phyloP scores from a whole-genome alignment of 2,329 filamentous ascomycete species.

The Pseudogymnoascus sp. region DNA sequence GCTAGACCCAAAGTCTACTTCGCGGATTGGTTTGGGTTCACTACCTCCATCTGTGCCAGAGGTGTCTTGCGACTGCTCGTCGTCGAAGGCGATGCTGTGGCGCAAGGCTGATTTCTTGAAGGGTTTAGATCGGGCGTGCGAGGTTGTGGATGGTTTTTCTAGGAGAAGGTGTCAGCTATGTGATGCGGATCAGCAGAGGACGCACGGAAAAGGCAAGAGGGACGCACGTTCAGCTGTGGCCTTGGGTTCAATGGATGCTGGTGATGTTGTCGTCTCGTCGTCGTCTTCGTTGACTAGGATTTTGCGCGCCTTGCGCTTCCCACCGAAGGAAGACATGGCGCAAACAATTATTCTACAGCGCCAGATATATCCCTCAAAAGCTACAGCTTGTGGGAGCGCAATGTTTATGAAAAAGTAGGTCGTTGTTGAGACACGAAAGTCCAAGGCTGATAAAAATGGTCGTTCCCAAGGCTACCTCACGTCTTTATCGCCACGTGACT shows the following conservation, averaged over 20 bases:
- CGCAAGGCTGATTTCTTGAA: slow-evolving; percentile 52
- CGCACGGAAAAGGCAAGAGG: slow-evolving; percentile 15
- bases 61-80: slow-evolving; percentile 17
- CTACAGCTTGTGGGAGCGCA: neutral
- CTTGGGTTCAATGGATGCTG: slow-evolving; percentile 12
- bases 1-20: slow-evolving; percentile 9
- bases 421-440: neutral
- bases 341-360: neutral
- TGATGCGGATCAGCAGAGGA: slow-evolving; percentile 24
- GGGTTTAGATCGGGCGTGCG: slow-evolving; percentile 43
- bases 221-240: slow-evolving; percentile 22
- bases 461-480: slow-evolving; percentile 6
- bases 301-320: slow-evolving; percentile 65
- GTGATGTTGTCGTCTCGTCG: slow-evolving; percentile 32
- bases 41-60: slow-evolving; percentile 4
- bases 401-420: neutral
- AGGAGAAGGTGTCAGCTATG: slow-evolving; percentile 24
- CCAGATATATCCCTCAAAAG: neutral
- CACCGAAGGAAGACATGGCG: slow-evolving; percentile 36
- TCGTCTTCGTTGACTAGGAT: slow-evolving; percentile 65
- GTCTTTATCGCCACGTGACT: slow-evolving; percentile 25
- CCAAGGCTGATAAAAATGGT: neutral
- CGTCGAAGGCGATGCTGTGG: slow-evolving; percentile 43
- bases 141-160: slow-evolving; percentile 11
- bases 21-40: slow-evolving; percentile 10